phyloP scores from a whole-genome alignment of 352 stramenopile species.

The Phytophthora melonis region DNA sequence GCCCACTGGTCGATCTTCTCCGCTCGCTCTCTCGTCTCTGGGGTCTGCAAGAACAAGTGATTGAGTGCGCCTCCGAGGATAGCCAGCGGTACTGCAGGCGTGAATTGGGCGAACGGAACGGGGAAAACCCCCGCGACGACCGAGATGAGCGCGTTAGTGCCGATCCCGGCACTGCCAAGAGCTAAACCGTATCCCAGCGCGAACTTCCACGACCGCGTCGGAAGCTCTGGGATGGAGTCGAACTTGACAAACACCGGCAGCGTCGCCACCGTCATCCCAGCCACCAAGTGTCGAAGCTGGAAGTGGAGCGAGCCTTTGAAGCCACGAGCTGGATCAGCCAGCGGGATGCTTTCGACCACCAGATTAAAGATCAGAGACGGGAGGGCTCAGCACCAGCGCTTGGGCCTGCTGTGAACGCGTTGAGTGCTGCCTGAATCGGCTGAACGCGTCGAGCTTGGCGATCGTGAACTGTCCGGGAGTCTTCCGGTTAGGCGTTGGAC shows the following conservation, averaged over 20 bases:
- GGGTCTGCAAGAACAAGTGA: neutral
- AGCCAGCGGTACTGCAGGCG: slow-evolving; percentile 17
- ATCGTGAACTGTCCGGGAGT: too few relatives aligned
- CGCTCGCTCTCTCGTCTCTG: neutral
- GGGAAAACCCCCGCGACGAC: slow-evolving; percentile 34
- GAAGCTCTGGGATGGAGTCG: slow-evolving; percentile 33
- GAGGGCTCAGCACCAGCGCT: too few relatives aligned
- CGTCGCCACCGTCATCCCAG: slow-evolving; percentile 3
- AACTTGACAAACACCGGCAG: slow-evolving; percentile 15
- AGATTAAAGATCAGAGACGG: too few relatives aligned
- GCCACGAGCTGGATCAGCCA: slow-evolving; percentile 15
- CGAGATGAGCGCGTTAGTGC: slow-evolving; percentile 12
- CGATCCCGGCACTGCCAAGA: slow-evolving; percentile 25
- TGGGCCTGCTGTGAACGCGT: too few relatives aligned
- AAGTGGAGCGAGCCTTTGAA: slow-evolving; percentile 27
- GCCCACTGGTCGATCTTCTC: slow-evolving; percentile 23
- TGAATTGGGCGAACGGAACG: slow-evolving; percentile 39
- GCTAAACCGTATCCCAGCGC: slow-evolving; percentile 7
- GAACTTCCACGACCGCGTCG: slow-evolving; percentile 23
- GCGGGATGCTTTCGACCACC: slow-evolving; percentile 36
- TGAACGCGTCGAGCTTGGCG: too few relatives aligned
- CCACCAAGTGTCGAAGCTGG: slow-evolving; percentile 30
- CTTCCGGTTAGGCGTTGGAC: too few relatives aligned
- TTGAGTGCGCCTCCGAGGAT: slow-evolving; percentile 13
- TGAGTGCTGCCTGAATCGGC: too few relatives aligned